Base-by-base conservation (phyloP, 2,329 filamentous ascomycete genomes). In the Paracoccidioides brasiliensis region DNA sequence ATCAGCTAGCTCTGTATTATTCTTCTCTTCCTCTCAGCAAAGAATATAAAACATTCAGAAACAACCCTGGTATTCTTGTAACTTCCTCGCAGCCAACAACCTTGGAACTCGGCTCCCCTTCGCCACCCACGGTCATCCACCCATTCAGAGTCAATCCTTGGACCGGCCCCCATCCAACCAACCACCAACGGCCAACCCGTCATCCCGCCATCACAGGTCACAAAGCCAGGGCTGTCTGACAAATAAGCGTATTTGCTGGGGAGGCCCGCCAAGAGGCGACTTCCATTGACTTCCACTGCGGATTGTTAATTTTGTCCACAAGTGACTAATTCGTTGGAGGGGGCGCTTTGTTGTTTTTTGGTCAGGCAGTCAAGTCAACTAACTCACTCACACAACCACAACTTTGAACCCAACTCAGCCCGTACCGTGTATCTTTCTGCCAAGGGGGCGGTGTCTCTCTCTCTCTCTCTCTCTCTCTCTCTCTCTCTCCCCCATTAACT, bases 211-310 rank as follows among this genome's bases (percentile, higher is more conserved):
- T 3, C 6, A 22, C 22, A 22, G 2, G 2, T 22, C 22, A 22
- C 22, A 22, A 22, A 22, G 22, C 22, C 22, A 22, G 22, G 22
- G 22, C 43, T 5, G 48, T 15, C 57, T 63, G 61, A 63, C 61
- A 63, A 63, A 63, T 63, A 60, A 63, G 46, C 58, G 52, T 57
- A 51, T 58, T 50, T 40, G 53, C 43, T 51, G 10, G 32, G 52
- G 57, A 28, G 48, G 35, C 15, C 45, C 45, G 45, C 45, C 32
- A 41, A 41, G 45, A 10, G 14, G 12, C 45, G n/a, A 35, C 53
- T 65, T 65, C 64, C 58, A 65, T 64, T 64, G 58, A 63, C 60
- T 66, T 65, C 63, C 59, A 63, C 59, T 54, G 59, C 59, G 54
- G 55, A 56, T 57, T 53, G 22, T 22, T 22, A n/a, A 37, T 10